Percentiles rank a stretch among this genome's conserved stretches.
phyloP scores from a whole-genome alignment of 208 protist genomes.

The Naegleria lovaniensis region DNA sequence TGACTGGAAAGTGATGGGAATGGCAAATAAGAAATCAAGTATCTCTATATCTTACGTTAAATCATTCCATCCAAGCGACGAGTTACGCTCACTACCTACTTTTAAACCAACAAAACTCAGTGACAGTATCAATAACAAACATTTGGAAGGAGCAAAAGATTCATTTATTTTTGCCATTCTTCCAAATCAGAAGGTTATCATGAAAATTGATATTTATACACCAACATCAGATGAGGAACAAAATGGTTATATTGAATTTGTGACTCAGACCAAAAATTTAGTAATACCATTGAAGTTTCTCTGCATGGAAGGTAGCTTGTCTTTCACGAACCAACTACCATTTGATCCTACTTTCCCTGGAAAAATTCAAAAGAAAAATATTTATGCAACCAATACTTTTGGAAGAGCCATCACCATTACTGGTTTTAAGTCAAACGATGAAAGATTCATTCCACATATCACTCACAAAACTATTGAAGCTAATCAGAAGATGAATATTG shows the following conservation, averaged over 20 bases:
- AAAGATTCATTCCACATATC: neutral
- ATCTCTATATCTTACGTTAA: neutral
- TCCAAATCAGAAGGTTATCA: neutral
- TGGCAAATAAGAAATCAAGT: neutral
- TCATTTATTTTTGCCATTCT: neutral
- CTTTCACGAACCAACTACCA: neutral
- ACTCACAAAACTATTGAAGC: neutral
- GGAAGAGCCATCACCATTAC: neutral
- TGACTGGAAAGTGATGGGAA: neutral
- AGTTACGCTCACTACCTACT: neutral
- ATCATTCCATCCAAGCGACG: neutral
- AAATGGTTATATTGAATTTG: neutral
- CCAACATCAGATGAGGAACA: neutral
- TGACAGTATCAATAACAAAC: neutral
- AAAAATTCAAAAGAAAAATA: slow-evolving; percentile 1
- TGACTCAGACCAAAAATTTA: neutral
- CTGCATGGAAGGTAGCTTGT: neutral
- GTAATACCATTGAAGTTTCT: neutral
- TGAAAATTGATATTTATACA: neutral
- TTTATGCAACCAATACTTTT: slow-evolving; percentile 16
- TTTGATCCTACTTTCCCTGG: slow-evolving; percentile 5
- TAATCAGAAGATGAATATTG: slow-evolving; percentile 17
- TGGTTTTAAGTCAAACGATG: neutral
- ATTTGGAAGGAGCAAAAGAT: neutral
- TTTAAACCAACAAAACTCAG: neutral